Conservation (phyloP, 2,329 filamentous ascomycete species). For the Aspergillus flavus region DNA sequence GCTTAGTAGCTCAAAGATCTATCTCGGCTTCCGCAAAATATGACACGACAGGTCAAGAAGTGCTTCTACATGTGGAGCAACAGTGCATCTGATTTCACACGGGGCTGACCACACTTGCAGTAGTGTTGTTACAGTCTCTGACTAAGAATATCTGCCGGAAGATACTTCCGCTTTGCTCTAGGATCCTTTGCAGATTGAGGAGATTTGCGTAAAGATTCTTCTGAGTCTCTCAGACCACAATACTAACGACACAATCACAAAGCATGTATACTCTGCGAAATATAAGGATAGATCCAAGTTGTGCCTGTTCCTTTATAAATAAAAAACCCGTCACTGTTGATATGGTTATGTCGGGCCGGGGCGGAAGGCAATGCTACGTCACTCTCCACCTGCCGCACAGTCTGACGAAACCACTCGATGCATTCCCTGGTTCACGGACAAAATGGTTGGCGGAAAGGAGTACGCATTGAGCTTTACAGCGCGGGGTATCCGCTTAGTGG, state of each 20-base stretch:
- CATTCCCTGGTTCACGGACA: not conserved
- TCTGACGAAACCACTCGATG: not conserved
- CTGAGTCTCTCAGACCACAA: not conserved
- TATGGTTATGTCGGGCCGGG: not conserved
- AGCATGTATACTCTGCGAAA: too few species aligned
- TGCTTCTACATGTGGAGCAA: not conserved
- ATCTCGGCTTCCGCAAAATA: too few species aligned
- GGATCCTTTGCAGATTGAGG: not conserved
- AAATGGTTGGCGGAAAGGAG: not conserved
- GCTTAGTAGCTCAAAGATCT: too few species aligned
- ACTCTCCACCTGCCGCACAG: not conserved
- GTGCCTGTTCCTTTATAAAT: not conserved
- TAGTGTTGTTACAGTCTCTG: not conserved
- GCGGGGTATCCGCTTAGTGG: not conserved
- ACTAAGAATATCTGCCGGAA: not conserved
- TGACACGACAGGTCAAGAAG: not conserved
- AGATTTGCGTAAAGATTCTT: not conserved
- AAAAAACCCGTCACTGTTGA: not conserved
- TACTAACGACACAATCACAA: not conserved
- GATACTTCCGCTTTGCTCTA: not conserved
- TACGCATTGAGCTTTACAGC: not conserved
- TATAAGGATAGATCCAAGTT: too few species aligned
- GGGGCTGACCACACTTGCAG: not conserved
- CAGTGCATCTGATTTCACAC: not conserved
- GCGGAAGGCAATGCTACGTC: not conserved